A percentile compares a stretch with the other conserved stretches of the same genome.
Conservation (phyloP, 257 asterid species). For the Gentiana straminea region DNA sequence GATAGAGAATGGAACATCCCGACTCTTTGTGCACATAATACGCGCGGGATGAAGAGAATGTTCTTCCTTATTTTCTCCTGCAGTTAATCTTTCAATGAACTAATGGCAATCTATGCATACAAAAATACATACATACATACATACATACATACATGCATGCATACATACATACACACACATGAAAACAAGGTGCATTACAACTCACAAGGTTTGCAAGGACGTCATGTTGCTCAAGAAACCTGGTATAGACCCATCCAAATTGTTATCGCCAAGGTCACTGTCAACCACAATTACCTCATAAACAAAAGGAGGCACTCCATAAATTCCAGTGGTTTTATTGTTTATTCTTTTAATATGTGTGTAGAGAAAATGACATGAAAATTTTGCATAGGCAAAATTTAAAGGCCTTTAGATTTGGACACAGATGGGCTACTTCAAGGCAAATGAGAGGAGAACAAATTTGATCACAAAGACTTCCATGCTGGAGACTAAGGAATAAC, state of each 20-base stretch:
- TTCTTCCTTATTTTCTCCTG: too few species aligned
- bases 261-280: constrained; percentile 1
- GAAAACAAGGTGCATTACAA: not conserved
- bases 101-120: not conserved
- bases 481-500: too few species aligned
- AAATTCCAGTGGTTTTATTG: not conserved
- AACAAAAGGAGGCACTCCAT: too few species aligned
- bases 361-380: not conserved
- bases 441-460: not conserved
- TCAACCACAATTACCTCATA: not conserved
- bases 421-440: too few species aligned
- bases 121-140: too few species aligned
- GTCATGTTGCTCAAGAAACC: not conserved
- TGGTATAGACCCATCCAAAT: constrained; percentile 5
- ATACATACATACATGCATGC: too few species aligned
- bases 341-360: too few species aligned
- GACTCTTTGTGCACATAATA: not conserved
- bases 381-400: not conserved
- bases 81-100: not conserved
- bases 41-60: too few species aligned
- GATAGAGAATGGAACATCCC: not conserved
- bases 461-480: too few species aligned
- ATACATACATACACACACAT: not conserved
- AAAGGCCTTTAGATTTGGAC: not conserved
- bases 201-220: constrained; percentile 5